Evolutionary conservation across 768 basidiomycete genomes (phyloP).

Genomic region (Calocybe indica): DNA sequence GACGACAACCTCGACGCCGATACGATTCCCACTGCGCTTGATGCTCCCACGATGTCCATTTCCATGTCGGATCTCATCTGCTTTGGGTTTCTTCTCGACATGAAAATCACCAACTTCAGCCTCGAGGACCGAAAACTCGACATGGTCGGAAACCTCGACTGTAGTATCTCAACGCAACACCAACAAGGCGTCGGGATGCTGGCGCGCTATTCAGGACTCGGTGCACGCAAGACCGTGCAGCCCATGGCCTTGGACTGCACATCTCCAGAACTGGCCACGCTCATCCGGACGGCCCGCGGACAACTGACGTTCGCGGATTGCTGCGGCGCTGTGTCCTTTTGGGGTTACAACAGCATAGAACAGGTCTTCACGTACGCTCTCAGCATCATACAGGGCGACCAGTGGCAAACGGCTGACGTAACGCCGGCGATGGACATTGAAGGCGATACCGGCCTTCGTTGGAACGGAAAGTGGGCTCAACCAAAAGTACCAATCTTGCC

Average conservation of each 20-base stretch:
- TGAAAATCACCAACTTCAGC: conserved; percentile 2
- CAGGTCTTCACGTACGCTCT: background rate
- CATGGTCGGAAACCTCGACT: conserved; percentile 2
- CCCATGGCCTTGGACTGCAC: background rate
- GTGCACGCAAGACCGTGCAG: background rate
- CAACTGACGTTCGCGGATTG: background rate
- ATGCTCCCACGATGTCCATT: conserved; percentile 3
- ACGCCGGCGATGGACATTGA: conserved; percentile 1
- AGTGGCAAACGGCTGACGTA: conserved; percentile 1
- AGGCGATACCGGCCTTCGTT: background rate
- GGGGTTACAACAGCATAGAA: conserved; percentile 4
- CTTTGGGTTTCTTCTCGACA: conserved; percentile 6
- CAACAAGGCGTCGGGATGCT: conserved; percentile 8
- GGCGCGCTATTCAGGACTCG: conserved; percentile 4
- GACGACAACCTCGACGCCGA: conserved; percentile 4
- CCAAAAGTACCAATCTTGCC: conserved; percentile 1
- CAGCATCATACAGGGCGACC: background rate
- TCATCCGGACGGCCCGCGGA: background rate
- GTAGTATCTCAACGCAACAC: conserved; percentile 6
- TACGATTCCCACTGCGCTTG: conserved; percentile 3
- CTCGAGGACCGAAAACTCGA: background rate
- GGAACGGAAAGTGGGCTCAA: conserved; percentile 1
- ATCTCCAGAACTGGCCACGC: background rate
- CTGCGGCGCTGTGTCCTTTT: background rate
- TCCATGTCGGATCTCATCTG: conserved; percentile 4